Base-by-base conservation (phyloP, 192 early-diverging fungal species). In the Coemansia sp. region DNA sequence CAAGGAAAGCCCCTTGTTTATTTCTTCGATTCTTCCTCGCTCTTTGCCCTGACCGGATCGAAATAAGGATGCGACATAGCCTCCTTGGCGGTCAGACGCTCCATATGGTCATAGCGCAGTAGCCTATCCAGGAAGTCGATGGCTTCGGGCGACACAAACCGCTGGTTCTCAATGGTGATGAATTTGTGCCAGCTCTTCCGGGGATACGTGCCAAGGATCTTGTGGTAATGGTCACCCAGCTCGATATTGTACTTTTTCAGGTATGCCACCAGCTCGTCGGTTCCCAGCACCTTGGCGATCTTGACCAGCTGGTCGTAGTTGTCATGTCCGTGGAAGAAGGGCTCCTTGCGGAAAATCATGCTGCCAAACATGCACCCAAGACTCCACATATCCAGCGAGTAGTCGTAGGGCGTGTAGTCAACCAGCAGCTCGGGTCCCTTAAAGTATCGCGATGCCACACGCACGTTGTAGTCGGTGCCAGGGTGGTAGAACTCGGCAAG, bases 281-380 rank as follows among this genome's bases (percentile, higher is more conserved):
- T 99, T 5, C 97, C 97, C 55, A 99, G 85, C 5, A 99, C 95
- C 72, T 94, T 94, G 55, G 95, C 96, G 76, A 99, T 99, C 81
- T 96, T 95, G 56, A 99, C 97, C 67, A 99, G 87, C 85, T 99
- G 97, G 73, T 99, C 97, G 80, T 95, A 92, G 80, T 98, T 98
- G 84, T 97, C 94, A 71, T 96, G 94, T 33, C 89, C 97, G 71
- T 98, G 96, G 90, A 99, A 99, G 80, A 99, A 99, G 2, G 96
- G 96, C 69, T 99, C 96, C 77, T 95, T 96, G 75, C 94, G 90
- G 91, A 97, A 99, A 48, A 99, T 99, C 93, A 99, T 99, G 77
- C 92, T 94, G 25, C 96, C 97, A 86, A 98, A 96, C 96, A 98
- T 98, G 77, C 96, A 98, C 6, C 97, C 97, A 69, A 96, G 87